phyloP scores from a whole-genome alignment of 495 filamentous ascomycete species.

The Podospora anserina region DNA sequence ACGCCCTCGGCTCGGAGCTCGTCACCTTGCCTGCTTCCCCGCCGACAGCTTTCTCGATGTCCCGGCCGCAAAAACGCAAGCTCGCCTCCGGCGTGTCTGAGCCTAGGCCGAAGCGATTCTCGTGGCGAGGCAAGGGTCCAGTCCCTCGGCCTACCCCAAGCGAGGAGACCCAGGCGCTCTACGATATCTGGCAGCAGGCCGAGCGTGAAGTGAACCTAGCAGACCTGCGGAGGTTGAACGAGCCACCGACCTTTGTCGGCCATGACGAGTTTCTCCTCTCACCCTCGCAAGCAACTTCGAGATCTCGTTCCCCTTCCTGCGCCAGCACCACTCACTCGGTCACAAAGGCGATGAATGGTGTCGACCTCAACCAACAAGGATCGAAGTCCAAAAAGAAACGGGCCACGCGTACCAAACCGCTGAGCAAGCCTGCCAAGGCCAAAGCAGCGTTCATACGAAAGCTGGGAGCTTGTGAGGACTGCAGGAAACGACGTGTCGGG shows the following conservation, averaged over 20 bases:
- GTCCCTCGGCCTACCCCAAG: constrained; percentile 16
- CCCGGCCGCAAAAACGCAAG: constrained; percentile 2
- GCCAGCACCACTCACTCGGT: constrained; percentile 23
- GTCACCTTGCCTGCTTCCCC: neutral
- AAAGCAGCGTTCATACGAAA: constrained; percentile 30
- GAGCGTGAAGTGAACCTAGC: neutral
- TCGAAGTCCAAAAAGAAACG: constrained; percentile 9
- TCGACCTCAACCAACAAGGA: constrained; percentile 12
- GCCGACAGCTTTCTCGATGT: neutral
- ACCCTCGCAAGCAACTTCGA: constrained; percentile 14
- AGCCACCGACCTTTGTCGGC: neutral
- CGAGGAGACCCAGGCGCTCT: constrained; percentile 34
- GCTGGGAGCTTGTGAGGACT: constrained; percentile 27
- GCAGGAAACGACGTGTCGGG: constrained; percentile 25
- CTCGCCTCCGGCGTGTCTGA: neutral
- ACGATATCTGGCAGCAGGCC: constrained; percentile 32
- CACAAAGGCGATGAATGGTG: constrained; percentile 6
- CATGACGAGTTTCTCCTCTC: constrained; percentile 12
- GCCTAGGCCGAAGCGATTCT: neutral
- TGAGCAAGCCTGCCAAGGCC: constrained; percentile 14
- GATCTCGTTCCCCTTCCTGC: constrained; percentile 19
- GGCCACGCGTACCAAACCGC: constrained; percentile 21
- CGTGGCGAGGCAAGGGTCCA: neutral
- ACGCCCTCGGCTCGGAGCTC: neutral
- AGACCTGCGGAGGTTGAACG: neutral